Evolutionary conservation across 2,329 filamentous ascomycete genomes (phyloP).

Genomic region (Verticillium nonalfalfae): DNA sequence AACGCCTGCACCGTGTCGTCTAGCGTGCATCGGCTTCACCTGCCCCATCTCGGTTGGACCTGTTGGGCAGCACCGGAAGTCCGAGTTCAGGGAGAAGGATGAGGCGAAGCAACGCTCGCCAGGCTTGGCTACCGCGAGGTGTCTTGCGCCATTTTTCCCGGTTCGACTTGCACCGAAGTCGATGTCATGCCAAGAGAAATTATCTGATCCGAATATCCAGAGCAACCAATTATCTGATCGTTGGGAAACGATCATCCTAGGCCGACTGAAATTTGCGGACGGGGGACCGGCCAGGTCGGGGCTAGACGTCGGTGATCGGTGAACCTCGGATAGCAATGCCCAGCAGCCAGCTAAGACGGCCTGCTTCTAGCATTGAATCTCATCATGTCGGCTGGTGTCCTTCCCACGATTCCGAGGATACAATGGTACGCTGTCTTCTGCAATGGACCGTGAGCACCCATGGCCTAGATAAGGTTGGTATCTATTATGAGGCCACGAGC

Average conservation of each 20-base stretch:
- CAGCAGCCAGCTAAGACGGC: neutral
- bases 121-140: constrained; percentile 1
- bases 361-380: neutral
- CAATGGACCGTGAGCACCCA: no score
- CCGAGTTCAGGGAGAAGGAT: constrained; percentile 4
- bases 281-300: neutral
- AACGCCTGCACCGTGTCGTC: neutral
- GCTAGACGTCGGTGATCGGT: neutral
- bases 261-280: neutral
- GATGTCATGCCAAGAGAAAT: constrained; percentile 9
- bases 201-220: constrained; percentile 11
- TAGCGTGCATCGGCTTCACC: neutral
- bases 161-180: constrained; percentile 1
- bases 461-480: no score
- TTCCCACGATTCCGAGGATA: neutral
- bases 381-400: neutral
- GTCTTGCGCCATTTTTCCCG: constrained; percentile 10
- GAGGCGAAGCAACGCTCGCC: constrained; percentile 2
- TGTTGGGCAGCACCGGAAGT: neutral
- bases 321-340: neutral
- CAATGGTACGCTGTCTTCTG: no score
- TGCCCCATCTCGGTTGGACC: constrained; percentile 1
- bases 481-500: no score
- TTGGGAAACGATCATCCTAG: neutral
- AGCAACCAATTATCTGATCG: neutral